Conservation (phyloP, 441 rosid genomes). For the Bocquillonia castaneifolia region DNA sequence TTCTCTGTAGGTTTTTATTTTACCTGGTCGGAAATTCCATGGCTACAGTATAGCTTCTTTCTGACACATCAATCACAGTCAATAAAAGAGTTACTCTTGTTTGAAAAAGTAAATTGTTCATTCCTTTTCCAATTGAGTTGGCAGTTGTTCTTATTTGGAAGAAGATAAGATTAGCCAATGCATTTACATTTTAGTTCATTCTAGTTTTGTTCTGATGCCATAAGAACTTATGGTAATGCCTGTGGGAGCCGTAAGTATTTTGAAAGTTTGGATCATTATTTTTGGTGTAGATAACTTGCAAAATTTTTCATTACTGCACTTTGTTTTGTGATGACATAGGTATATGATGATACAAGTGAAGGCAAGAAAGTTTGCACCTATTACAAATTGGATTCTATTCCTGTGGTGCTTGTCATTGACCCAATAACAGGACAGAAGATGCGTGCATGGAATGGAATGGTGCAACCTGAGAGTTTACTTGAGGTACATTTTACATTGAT, state of each 20-base stretch:
- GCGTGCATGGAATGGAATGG: constrained; percentile 87
- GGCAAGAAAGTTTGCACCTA: constrained; percentile 92
- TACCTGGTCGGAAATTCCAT: neutral
- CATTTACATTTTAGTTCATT: neutral
- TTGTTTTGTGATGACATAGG: constrained; percentile 36
- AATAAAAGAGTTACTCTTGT: neutral
- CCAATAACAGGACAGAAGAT: constrained; percentile 95
- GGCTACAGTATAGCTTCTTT: neutral
- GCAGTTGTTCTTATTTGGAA: neutral
- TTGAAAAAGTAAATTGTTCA: neutral
- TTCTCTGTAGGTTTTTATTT: neutral
- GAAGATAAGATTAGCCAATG: neutral
- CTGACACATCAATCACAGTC: neutral
- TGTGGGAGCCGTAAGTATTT: neutral
- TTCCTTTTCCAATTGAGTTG: neutral
- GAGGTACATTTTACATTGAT: constrained; percentile 43
- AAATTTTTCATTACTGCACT: neutral
- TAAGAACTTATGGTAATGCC: neutral
- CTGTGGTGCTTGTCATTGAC: constrained; percentile 85
- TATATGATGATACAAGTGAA: constrained; percentile 80
- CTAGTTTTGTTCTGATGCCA: neutral
- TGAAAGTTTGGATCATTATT: neutral
- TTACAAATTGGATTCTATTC: constrained; percentile 73
- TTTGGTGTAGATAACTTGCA: neutral
- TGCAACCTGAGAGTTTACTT: constrained; percentile 77